Evolutionary conservation across 106 monocot species (phyloP).

Genomic region (Hemerocallis citrina): DNA sequence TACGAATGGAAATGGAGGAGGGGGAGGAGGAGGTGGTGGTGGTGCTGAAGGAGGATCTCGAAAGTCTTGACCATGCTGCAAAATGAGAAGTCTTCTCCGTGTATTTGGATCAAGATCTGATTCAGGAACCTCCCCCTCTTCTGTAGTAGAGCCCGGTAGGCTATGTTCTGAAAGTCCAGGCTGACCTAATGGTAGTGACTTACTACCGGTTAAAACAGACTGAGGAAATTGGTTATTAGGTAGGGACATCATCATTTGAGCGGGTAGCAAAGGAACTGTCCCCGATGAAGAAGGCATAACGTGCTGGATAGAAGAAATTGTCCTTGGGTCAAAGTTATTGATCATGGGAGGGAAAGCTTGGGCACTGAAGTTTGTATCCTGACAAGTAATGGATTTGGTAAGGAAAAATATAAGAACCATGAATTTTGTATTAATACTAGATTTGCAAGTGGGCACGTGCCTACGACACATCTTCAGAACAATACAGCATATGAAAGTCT

Average conservation of each 20-base stretch:
- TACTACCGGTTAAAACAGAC: constrained; percentile 26
- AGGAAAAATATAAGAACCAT: too few species aligned
- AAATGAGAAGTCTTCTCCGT: constrained; percentile 91
- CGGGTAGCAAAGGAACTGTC: constrained; percentile 18
- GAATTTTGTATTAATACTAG: too few species aligned
- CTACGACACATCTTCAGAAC: too few species aligned
- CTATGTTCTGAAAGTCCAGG: constrained; percentile 34
- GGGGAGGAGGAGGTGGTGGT: constrained; percentile 26
- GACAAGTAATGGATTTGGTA: too few species aligned
- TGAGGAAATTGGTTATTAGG: constrained; percentile 33
- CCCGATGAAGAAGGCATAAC: constrained; percentile 23
- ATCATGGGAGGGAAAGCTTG: constrained; percentile 25
- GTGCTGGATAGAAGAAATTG: constrained; percentile 27
- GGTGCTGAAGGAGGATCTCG: constrained; percentile 57
- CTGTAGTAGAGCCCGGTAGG: constrained; percentile 68
- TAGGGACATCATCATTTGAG: constrained; percentile 38
- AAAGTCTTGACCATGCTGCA: constrained; percentile 95
- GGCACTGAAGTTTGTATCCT: constrained; percentile 46
- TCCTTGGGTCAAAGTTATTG: constrained; percentile 46
- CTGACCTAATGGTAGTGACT: constrained; percentile 39
- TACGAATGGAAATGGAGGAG: constrained; percentile 19
- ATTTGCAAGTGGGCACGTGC: too few species aligned
- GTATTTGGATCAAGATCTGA: constrained; percentile 98
- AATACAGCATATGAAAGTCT: too few species aligned
- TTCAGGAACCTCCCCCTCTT: constrained; percentile 98